A percentile compares a stretch with the other conserved stretches of the same genome.
phyloP scores from a whole-genome alignment of 83 land plant species.

The Larix sibirica region DNA sequence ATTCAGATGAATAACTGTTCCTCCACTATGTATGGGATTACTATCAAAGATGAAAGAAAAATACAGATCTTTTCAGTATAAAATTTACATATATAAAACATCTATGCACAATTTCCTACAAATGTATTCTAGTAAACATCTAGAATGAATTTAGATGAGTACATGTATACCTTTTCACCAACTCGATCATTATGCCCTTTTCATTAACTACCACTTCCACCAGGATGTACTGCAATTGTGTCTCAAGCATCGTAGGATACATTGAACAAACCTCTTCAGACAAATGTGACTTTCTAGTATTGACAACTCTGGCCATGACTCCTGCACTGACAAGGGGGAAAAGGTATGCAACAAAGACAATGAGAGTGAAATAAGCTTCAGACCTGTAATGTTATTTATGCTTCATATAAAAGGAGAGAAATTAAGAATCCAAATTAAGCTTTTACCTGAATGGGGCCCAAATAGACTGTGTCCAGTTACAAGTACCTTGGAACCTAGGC shows the following conservation, averaged over 20 bases:
- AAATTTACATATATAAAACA: neutral
- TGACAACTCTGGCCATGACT: conserved; percentile 80
- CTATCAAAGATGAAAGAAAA: conserved; percentile 30
- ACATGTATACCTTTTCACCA: conserved; percentile 81
- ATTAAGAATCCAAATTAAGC: neutral
- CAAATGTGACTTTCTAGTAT: conserved; percentile 28
- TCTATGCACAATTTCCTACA: neutral
- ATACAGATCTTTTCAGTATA: neutral
- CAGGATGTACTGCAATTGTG: conserved; percentile 97
- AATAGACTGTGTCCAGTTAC: conserved; percentile 94
- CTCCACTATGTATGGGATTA: conserved; percentile 91
- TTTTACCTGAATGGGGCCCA: conserved; percentile 84
- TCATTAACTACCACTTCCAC: conserved; percentile 93
- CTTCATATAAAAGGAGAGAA: neutral
- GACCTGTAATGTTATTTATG: neutral
- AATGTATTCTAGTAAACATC: neutral
- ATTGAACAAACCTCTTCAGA: conserved; percentile 7
- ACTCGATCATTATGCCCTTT: conserved; percentile 81
- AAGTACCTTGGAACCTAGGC: conserved; percentile 61
- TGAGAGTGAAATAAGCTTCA: neutral
- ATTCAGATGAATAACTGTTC: conserved; percentile 81
- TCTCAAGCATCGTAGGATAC: conserved; percentile 83
- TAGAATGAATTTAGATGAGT: conserved; percentile 5
- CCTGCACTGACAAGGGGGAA: conserved; percentile 76
- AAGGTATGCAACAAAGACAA: conserved; percentile 42